Evolutionary conservation across 148 eudicot genomes (phyloP), one percentile per base, ranked within the genome.

Genomic region (Agrostemma githago): DNA sequence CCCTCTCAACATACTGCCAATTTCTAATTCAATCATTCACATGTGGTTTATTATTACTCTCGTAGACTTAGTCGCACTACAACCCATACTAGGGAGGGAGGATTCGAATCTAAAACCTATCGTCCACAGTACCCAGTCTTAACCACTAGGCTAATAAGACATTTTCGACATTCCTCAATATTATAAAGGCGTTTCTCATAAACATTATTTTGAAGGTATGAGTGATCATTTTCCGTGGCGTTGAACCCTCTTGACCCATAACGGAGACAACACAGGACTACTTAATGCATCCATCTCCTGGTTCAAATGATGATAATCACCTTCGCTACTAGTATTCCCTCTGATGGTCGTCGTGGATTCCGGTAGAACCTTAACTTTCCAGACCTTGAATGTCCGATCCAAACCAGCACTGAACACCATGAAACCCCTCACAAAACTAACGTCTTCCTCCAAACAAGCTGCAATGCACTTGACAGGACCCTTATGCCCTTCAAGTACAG

Each of bases 401-500:
- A 79, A 78, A 9, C 89, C 84, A 8, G 88, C 84, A 73, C 88
- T 89, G 51, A 81, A 89, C 16, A 89, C 83, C 63, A 84, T 40
- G 7, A 88, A 74, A 37, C 84, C 86, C 68, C 64, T 68, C 2
- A 73, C 82, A 53, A 72, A 44, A 57, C 34, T 37, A 3, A 48
- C 53, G 5, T 79, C 88, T 2, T 67, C 74, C 56, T 88, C 89
- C 38, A 83, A 57, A 21, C 79, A 72, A 44, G 86, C 88, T 43
- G 80, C 84, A 19, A 89, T 43, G 68, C 88, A 88, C 76, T 72
- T 88, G 19, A 89, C 89, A 3, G 94, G 94, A 17, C 94, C 88
- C 44, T 76, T 78, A 76, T 89, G 94, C 26, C 88, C 94, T 75
- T 86, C 89, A 43, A 89, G 43, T 1, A 89, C 87, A 0, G 84